Evolutionary conservation across 305 asterid species (phyloP).

Genomic region (Solanum hybrid): DNA sequence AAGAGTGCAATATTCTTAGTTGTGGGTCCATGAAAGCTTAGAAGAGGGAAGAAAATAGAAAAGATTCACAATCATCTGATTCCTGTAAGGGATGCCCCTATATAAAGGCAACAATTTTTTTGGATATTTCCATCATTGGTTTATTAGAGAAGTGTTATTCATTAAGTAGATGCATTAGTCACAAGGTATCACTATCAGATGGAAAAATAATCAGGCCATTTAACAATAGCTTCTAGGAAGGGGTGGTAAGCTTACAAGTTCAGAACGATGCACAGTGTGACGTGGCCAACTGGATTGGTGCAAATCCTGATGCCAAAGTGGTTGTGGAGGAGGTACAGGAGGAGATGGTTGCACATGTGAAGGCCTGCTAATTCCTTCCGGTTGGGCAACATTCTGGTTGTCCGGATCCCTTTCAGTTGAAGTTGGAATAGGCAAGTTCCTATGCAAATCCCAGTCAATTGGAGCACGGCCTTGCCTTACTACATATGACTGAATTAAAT

Average conservation of each 20-base stretch:
- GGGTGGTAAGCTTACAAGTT: conserved; percentile 46
- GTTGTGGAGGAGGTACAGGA: conserved; percentile 80
- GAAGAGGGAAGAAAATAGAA: not conserved
- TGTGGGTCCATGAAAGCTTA: not conserved
- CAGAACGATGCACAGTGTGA: conserved; percentile 67
- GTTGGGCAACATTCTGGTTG: conserved; percentile 38
- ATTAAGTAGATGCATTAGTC: not conserved
- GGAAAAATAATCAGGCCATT: not conserved
- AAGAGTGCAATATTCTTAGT: not conserved
- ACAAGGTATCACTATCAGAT: not conserved
- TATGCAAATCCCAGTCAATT: conserved; percentile 71
- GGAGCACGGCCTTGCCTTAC: conserved; percentile 67
- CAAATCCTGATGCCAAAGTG: conserved; percentile 81
- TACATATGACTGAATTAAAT: conserved; percentile 75
- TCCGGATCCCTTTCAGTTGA: conserved; percentile 52
- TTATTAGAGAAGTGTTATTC: not conserved
- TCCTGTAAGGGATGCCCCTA: not conserved
- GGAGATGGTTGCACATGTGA: conserved; percentile 55
- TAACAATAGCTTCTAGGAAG: not conserved
- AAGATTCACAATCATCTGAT: not conserved
- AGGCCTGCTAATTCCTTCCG: conserved; percentile 45
- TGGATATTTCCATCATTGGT: not conserved
- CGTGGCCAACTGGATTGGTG: conserved; percentile 79
- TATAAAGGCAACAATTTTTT: not conserved
- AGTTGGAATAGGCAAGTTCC: conserved; percentile 69